Evolutionary conservation across 306 rosid genomes (phyloP), one percentile per base, ranked within the genome.

Genomic region (Abrus precatorius): DNA sequence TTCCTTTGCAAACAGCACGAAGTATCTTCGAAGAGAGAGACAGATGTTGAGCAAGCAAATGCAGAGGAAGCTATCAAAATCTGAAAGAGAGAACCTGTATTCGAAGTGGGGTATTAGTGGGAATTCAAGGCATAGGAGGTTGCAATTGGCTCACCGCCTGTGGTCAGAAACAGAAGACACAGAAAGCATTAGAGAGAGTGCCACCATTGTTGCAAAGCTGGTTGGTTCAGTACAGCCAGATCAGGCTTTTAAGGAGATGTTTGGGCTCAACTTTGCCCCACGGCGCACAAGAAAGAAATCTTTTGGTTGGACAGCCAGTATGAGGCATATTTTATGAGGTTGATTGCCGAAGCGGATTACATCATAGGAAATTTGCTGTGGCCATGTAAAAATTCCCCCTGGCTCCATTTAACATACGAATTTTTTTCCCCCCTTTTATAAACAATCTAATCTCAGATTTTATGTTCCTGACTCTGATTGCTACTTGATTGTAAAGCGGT

Each of bases 241-340:
- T 61, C 87, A 80, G n/a, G 99, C 99, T 40, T 95, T 86, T 81
- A 95, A 85, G 93, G 99, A 95, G 88, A 92, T 93, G 99, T 95
- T 95, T 80, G 99, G 92, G 2, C 97, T 95, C 84, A 92, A 89
- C 82, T 91, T 95, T 69, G 88, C 94, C 12, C 95, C 94, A 6
- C 40, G 90, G 27, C 69, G 50, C 36, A 48, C 69, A 29, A 53
- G 14, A 60, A 82, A 65, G 80, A 92, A 64, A 84, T 78, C 86
- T 79, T 82, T 69, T 65, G 87, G 85, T 57, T 85, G 94, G 90
- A 77, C 85, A 11, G 10, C 85, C 10, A 85, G 85, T 45, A 61
- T 89, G 56, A 90, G 48, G 85, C 59, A 41, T 74, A 87, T 84
- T 41, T 82, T 88, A 72, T 88, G 79, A 86, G 56, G 62, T 38